phyloP scores from a whole-genome alignment of 2,329 filamentous ascomycete genomes.

The Fusarium sarcochroum region DNA sequence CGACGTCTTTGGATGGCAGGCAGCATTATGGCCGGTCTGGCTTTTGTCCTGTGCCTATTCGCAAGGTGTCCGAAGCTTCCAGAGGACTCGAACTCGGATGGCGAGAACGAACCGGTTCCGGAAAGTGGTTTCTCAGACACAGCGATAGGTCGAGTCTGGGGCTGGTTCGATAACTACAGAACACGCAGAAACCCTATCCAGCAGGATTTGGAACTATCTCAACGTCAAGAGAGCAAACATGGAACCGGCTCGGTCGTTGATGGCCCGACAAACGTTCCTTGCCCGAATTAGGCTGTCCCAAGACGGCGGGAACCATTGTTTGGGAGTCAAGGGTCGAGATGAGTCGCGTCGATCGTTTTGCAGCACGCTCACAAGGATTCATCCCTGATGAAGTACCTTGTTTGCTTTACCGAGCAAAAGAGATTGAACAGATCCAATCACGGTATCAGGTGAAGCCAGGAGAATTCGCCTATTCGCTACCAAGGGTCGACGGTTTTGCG shows the following conservation, averaged over 20 bases:
- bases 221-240: constrained; percentile 3
- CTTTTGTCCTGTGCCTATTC: constrained; percentile 38
- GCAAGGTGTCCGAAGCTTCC: constrained; percentile 41
- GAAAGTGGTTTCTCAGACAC: constrained; percentile 18
- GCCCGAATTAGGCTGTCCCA: constrained; percentile 16
- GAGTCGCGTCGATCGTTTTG: constrained; percentile 28
- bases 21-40: constrained; percentile 37
- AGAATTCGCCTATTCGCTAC: constrained; percentile 37
- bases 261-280: constrained; percentile 15
- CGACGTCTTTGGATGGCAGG: constrained; percentile 42
- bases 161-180: background rate
- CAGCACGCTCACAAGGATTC: constrained; percentile 2
- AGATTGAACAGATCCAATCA: constrained; percentile 38
- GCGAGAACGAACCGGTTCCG: background rate
- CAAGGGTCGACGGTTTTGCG: constrained; percentile 33
- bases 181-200: background rate
- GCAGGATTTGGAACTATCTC: background rate
- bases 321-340: constrained; percentile 28
- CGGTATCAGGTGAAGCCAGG: constrained; percentile 25
- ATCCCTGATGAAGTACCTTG: constrained; percentile 8
- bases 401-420: constrained; percentile 22
- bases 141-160: constrained; percentile 29
- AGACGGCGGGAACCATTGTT: constrained; percentile 20
- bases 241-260: background rate
- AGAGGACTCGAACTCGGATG: too few species aligned